Base-by-base conservation (phyloP, 169 alveolate genomes). In the Cryptosporidium canis region DNA sequence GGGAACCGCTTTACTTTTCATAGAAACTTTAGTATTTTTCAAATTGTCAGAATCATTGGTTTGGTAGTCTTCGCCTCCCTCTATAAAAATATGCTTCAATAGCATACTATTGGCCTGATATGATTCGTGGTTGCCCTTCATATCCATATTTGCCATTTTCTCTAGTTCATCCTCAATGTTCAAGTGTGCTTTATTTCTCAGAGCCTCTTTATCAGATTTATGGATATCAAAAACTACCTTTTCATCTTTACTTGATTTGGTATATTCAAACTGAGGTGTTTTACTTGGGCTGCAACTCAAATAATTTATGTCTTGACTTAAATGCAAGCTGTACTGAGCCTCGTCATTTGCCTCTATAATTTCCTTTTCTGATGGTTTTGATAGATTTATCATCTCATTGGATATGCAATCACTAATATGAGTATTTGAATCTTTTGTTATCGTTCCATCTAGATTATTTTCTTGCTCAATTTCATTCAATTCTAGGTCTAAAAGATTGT, bases 111-210 rank as follows among this genome's bases (percentile, higher is more conserved):
- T 44, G 14, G 48, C 9, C 1, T 77, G 44, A 63, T 11, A 12
- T 11, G 7, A 56, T 14, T 24, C 29, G 9, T 29, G 51, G 45
- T 55, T 41, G 33, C 58, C 77, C n/a, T 14, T 9, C n/a, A 51
- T 11, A 21, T 77, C 87, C 8, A 41, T 39, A 9, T 18, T 41
- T 11, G 72, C 87, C 87, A 77, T 77, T 31, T 11, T 77, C 27
- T 77, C 77, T 12, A 77, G 72, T 41, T 77, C 87, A n/a, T 77
- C 87, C n/a, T 77, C 66, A 77, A 77, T 58, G 45, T 77, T 41
- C 21, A 77, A 27, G 14, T 5, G 31, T 6, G 18, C 11, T 6
- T 51, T 51, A 14, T 45, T 29, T 33, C 16, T 11, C 33, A 1
- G 35, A 0, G 9, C 12, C n/a, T 35, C 61, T 66, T 27, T 56